Base-by-base conservation (phyloP, 2,329 filamentous ascomycete genomes). In the Apiospora sp. region DNA sequence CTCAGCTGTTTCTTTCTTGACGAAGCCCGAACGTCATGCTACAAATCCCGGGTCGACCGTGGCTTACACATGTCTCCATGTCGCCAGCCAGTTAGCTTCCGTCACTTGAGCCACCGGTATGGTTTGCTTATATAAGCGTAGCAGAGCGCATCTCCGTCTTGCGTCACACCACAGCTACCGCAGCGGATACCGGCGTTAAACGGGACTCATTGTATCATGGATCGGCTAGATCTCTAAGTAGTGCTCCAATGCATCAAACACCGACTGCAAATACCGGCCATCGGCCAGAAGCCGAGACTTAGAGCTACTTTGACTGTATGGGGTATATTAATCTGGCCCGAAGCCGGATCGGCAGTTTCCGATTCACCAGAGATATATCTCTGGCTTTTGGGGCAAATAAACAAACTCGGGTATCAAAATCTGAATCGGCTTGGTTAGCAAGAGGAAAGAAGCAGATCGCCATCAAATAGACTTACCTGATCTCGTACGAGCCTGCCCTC, bases 401-500 rank as follows among this genome's bases (percentile, higher is more conserved):
- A 41, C 4, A 41, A 24, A 41, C 4, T 37, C 27, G 30, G 37
- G 37, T 41, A 41, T 70, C 68, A 70, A n/a, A 70, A 70, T 16
- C 68, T 70, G 13, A 16, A 27, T 22, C 12, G 0, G 16, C 14
- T 19, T 27, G 43, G 43, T 70, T 54, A 70, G 68, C n/a, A 44
- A 27, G n/a, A 4, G 5, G 44, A 2, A 5, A 5, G 3, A 30
- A 7, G 3, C 10, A 2, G 14, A 24, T 10, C 46, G 41, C 41
- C 41, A 19, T 41, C 19, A 14, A 27, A 34, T 3, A 4, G 13
- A 68, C 84, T 78, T 76, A 97, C 92, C 95, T 89, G 81, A 99
- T 98, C 85, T 99, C 96, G 83, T 99, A 99, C 83, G 95, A 98
- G 41, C 96, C 96, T 22, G 96, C 96, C 76, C 96, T 91, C 24